Conservation (phyloP, 192 early-diverging fungal genomes). For the Gonapodya prolifera region DNA sequence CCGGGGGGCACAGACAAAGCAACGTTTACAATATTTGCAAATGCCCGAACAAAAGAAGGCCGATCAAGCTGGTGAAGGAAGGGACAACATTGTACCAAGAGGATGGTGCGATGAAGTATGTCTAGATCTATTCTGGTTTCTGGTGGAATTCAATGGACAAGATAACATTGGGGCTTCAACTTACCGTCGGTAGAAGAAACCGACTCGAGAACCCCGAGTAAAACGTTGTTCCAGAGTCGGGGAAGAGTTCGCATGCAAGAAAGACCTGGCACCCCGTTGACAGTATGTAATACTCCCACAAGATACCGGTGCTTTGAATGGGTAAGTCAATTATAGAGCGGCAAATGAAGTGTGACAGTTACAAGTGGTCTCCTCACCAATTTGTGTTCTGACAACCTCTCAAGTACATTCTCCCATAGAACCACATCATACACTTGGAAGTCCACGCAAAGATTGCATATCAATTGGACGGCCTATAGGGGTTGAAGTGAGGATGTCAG, state of each 20-base stretch:
- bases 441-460: constrained; percentile 63
- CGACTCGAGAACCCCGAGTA: neutral
- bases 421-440: constrained; percentile 45
- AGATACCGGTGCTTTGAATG: constrained; percentile 30
- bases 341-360: too few relatives aligned
- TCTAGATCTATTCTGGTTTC: neutral
- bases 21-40: neutral
- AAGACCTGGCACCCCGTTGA: constrained; percentile 23
- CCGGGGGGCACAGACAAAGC: neutral
- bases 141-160: too few relatives aligned
- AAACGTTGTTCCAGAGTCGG: neutral
- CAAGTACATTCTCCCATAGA: constrained; percentile 46
- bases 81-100: neutral
- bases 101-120: neutral
- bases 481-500: too few relatives aligned
- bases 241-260: neutral
- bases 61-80: neutral
- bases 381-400: constrained; percentile 24
- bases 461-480: constrained; percentile 41
- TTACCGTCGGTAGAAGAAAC: neutral
- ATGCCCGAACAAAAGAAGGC: neutral
- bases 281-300: constrained; percentile 28
- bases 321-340: neutral
- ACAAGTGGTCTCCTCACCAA: too few relatives aligned
- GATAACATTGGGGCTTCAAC: neutral